Percentiles rank a stretch among this genome's conserved stretches.
phyloP scores from a whole-genome alignment of 1,284 basidiomycete species.

The Sporisorium graminicola region DNA sequence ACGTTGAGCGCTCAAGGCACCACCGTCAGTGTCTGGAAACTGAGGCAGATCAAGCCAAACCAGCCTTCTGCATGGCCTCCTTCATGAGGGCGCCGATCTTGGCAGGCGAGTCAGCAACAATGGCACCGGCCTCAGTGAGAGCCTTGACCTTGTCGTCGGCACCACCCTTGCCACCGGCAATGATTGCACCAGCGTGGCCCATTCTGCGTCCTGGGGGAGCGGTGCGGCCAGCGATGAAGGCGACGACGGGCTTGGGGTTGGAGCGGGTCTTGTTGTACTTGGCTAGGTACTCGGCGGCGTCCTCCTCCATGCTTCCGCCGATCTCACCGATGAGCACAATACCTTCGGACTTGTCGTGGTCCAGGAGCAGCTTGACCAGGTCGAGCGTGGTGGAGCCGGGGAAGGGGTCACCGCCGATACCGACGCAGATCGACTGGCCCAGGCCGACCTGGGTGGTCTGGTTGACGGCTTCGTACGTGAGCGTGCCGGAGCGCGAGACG shows the following conservation, averaged over 20 bases:
- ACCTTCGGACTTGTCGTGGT: constrained; percentile 80
- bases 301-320: constrained; percentile 99
- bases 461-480: constrained; percentile 71
- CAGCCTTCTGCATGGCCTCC: constrained; percentile 65
- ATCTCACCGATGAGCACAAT: constrained; percentile 99
- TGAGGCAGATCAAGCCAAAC: constrained; percentile 42
- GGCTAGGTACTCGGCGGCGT: constrained; percentile 95
- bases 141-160: constrained; percentile 95
- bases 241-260: constrained; percentile 94
- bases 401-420: constrained; percentile 99
- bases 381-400: constrained; percentile 95
- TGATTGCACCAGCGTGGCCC: constrained; percentile 88
- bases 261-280: constrained; percentile 89
- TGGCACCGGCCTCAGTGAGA: constrained; percentile 90
- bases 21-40: not conserved
- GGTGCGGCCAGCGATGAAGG: constrained; percentile 94
- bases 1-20: not conserved
- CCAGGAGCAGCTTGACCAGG: constrained; percentile 94
- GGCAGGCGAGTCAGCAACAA: constrained; percentile 93
- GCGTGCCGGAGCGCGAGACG: constrained; percentile 75
- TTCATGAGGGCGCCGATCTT: constrained; percentile 68
- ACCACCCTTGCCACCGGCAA: constrained; percentile 96
- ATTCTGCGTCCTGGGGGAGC: constrained; percentile 97
- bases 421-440: constrained; percentile 95
- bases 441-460: constrained; percentile 96